These are phyloP conservation scores for Phalaenopsis equestris DNA, from an alignment of 106 monocot genomes.

Conservation along the genomic window DNA sequence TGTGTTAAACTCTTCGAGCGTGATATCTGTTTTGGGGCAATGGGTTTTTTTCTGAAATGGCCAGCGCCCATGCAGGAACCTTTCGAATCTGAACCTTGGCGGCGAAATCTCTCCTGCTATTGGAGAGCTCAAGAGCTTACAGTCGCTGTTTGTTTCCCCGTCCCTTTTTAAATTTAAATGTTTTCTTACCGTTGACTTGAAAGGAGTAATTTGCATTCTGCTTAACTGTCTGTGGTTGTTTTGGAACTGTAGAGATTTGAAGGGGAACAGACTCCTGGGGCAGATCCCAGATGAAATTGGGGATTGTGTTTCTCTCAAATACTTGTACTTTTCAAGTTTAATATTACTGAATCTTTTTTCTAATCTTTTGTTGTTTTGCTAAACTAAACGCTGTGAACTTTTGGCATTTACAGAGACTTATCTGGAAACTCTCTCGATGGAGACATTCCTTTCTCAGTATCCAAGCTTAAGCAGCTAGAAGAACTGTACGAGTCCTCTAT, in stretches of 20 bases:
- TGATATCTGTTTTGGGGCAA: no score
- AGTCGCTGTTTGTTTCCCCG: constrained; percentile 42
- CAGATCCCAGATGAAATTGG: constrained; percentile 98
- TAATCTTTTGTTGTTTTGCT: constrained; percentile 2
- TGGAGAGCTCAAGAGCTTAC: constrained; percentile 70
- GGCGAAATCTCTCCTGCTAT: constrained; percentile 84
- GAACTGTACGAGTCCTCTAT: constrained; percentile 48
- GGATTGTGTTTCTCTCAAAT: constrained; percentile 74
- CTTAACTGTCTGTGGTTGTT: constrained; percentile 9
- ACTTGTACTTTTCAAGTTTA: constrained; percentile 39
- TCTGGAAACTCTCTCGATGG: constrained; percentile 71
- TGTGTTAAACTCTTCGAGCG: no score
- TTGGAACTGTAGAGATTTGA: constrained; percentile 62
- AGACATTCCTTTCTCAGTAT: constrained; percentile 87
- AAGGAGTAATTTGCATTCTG: neutral
- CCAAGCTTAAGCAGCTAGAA: constrained; percentile 90
- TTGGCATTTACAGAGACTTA: constrained; percentile 48
- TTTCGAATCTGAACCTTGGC: constrained; percentile 87
- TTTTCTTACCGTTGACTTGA: neutral
- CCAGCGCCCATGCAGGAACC: constrained; percentile 41
- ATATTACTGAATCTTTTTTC: constrained; percentile 6
- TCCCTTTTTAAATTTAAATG: neutral
- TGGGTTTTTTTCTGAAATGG: neutral
- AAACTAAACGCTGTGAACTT: neutral
- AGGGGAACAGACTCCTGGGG: constrained; percentile 70